Evolutionary conservation across 2,329 filamentous ascomycete species (phyloP), one percentile per base, ranked within the genome.

Genomic region (Cladorrhinum sp.): DNA sequence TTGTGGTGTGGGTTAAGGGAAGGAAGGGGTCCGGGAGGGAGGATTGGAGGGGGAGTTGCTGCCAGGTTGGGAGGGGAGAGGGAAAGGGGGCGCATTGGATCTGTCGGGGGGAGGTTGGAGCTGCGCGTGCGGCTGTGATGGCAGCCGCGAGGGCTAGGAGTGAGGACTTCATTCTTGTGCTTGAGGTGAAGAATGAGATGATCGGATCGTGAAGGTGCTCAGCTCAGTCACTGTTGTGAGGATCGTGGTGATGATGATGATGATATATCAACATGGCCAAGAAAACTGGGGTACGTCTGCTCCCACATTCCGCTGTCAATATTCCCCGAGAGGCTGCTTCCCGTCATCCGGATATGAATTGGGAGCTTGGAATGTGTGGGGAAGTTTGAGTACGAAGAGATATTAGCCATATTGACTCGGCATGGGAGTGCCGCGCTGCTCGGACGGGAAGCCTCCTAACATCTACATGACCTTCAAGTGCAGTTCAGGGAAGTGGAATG

Each of bases 1-100:
- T 71, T 7, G 71, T 74, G 55, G 74, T 77, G 66, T 75, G 74
- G 10, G 68, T 67, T n/a, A 76, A 70, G 5, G 74, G 73, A 1
- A 79, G 71, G 68, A 79, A 79, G 0, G 78, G 78, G 64, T 80
- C 78, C 0, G 79, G 79, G 55, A 80, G 61, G 6, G 74, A 73
- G 9, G 73, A 71, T 61, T 76, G 75, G 1, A 64, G 63, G 0
- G 76, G 75, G 5, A 75, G 69, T 18, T 74, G 67, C 21, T 73
- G 67, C 67, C 69, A 77, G 1, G 72, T 74, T 24, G 76, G 75
- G 59, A 65, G 70, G 1, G 70, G 69, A 23, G 68, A 69, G 2
- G 71, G 71, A 28, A 71, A 36, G 16, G 69, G 51, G 6, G 69
- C 50, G 62, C 70, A 73, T 18, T 62, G 49, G 57, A 65, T 62